Evolutionary conservation across 2,329 filamentous ascomycete species (phyloP).

Genomic region (Periconia sp.): DNA sequence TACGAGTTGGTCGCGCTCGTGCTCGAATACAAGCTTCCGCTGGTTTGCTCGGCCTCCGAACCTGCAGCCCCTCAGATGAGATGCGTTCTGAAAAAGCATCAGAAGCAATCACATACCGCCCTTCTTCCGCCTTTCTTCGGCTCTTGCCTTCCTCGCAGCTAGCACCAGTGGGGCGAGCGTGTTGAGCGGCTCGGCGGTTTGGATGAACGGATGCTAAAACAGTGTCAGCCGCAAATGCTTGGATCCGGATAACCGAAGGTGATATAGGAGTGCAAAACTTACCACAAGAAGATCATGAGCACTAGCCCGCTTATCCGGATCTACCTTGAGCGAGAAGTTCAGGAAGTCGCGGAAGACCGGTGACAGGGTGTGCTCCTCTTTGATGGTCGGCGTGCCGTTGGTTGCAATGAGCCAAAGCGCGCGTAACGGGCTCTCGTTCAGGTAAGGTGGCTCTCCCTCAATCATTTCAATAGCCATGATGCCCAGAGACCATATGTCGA

Average conservation of each 20-base stretch:
- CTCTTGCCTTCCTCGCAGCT: slow-evolving; percentile 82
- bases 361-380: slow-evolving; percentile 85
- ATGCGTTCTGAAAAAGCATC: slow-evolving; percentile 25
- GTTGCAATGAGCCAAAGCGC: slow-evolving; percentile 96
- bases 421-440: slow-evolving; percentile 91
- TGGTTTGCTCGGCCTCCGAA: slow-evolving; percentile 24
- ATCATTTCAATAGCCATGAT: slow-evolving; percentile 99
- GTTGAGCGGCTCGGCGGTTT: slow-evolving; percentile 59
- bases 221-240: slow-evolving; percentile 17
- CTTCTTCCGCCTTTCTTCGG: slow-evolving; percentile 70
- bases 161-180: slow-evolving; percentile 87
- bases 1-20: slow-evolving; percentile 30
- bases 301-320: slow-evolving; percentile 94
- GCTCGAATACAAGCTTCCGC: slow-evolving; percentile 20
- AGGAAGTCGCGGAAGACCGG: slow-evolving; percentile 89
- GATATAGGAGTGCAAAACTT: slow-evolving; percentile 48
- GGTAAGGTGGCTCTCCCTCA: slow-evolving; percentile 94
- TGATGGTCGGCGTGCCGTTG: slow-evolving; percentile 92
- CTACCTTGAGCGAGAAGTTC: slow-evolving; percentile 91
- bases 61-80: slow-evolving; percentile 27
- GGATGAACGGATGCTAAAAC: slow-evolving; percentile 55
- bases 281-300: slow-evolving; percentile 93
- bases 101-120: slow-evolving; percentile 46
- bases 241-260: slow-evolving; percentile 8
- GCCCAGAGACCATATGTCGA: slow-evolving; percentile 97